Percentiles rank a stretch among this genome's conserved stretches.
Evolutionary conservation across 495 filamentous ascomycete species (phyloP).

Genomic region (Lineolata rhizophorae): DNA sequence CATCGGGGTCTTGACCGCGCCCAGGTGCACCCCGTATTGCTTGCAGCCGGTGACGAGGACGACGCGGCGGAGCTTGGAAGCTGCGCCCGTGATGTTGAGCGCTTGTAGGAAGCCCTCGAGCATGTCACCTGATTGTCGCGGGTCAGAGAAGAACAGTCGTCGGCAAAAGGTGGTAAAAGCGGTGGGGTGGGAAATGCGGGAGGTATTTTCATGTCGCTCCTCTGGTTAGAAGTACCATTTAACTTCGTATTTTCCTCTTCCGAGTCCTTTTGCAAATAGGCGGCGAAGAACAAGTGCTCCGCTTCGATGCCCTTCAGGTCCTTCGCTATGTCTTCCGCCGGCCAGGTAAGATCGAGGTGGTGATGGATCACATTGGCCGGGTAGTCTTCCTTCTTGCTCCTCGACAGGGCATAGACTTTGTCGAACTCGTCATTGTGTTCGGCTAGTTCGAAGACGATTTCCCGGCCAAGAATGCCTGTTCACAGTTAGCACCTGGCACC

Average conservation of each 20-base stretch:
- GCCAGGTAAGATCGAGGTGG: slow-evolving; percentile 10
- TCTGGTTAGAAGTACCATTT: no score
- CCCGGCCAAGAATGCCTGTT: slow-evolving; percentile 11
- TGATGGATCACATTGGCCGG: slow-evolving; percentile 10
- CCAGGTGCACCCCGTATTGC: slow-evolving; percentile 34
- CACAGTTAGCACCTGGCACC: neutral
- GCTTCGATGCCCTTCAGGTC: slow-evolving; percentile 6
- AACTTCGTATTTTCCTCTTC: slow-evolving; percentile 24
- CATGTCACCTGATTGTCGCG: no score
- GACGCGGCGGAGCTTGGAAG: slow-evolving; percentile 24
- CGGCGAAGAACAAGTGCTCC: slow-evolving; percentile 14
- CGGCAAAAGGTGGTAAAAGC: no score
- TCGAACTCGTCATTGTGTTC: slow-evolving; percentile 8
- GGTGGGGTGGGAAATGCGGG: no score
- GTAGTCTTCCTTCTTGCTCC: slow-evolving; percentile 10
- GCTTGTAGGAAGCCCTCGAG: slow-evolving; percentile 28
- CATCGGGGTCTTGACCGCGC: slow-evolving; percentile 24
- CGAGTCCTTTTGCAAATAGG: slow-evolving; percentile 16
- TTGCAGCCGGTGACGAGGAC: slow-evolving; percentile 31
- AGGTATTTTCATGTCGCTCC: no score
- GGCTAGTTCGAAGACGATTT: slow-evolving; percentile 10
- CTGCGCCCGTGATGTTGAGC: slow-evolving; percentile 22
- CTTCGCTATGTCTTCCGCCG: slow-evolving; percentile 10
- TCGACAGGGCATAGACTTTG: slow-evolving; percentile 11
- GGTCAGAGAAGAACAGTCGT: no score